Percentiles rank a stretch among this genome's conserved stretches.
Conservation (phyloP, 1,284 basidiomycete species). For the Ustilago trichophora region DNA sequence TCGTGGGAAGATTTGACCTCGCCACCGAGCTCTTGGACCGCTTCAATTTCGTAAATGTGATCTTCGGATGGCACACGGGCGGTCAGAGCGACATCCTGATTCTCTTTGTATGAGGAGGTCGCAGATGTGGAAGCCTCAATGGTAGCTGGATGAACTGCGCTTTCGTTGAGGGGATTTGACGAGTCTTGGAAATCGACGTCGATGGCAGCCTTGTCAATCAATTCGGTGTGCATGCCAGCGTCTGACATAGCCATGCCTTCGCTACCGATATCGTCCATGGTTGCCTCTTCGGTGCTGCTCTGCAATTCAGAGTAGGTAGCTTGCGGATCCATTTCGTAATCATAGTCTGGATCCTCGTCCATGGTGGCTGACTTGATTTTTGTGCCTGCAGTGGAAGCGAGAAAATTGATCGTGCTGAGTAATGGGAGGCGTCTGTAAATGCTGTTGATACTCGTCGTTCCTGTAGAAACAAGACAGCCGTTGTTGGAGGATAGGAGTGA, state of each 20-base stretch:
- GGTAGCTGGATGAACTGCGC: background rate
- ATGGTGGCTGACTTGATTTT: constrained; percentile 8
- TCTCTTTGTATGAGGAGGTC: background rate
- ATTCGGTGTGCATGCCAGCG: constrained; percentile 6
- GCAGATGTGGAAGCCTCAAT: background rate
- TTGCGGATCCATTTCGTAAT: constrained; percentile 44
- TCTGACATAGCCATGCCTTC: constrained; percentile 32
- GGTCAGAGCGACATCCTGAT: background rate
- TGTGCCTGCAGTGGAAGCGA: background rate
- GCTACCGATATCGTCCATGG: constrained; percentile 31
- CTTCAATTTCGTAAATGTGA: background rate
- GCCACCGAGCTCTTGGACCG: background rate
- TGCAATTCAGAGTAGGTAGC: constrained; percentile 1
- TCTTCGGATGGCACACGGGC: background rate
- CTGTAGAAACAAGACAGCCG: too few relatives aligned
- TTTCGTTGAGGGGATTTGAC: background rate
- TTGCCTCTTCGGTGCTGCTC: constrained; percentile 12
- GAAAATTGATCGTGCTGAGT: too few relatives aligned
- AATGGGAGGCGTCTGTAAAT: too few relatives aligned
- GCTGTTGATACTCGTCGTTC: too few relatives aligned
- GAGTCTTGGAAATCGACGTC: constrained; percentile 33
- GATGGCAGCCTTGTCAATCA: constrained; percentile 14
- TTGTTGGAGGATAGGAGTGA: too few relatives aligned
- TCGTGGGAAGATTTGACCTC: background rate
- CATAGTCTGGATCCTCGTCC: constrained; percentile 23